Evolutionary conservation across 1,284 basidiomycete species (phyloP), one percentile per base, ranked within the genome.

Genomic region (Tilletia caries): DNA sequence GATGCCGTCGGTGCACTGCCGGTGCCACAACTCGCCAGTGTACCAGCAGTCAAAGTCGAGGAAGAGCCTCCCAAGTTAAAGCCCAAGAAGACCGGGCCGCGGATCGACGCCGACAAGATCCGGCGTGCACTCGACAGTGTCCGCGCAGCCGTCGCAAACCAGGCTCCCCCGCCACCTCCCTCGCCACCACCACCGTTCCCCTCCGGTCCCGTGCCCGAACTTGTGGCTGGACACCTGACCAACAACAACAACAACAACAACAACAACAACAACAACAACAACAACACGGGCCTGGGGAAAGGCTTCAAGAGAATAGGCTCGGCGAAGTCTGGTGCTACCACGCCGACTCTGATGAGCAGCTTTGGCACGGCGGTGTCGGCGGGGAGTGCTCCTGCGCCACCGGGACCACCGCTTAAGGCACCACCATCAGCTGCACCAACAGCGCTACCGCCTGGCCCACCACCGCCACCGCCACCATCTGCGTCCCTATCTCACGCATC

Each of bases 271-370:
- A n/a, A n/a, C n/a, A n/a, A n/a, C n/a, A n/a, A n/a, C n/a, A 62
- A 33, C 4, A 33, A 2, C 4, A 34, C 13, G 5, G 58, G 58
- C 2, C 58, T 62, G 5, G 29, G 58, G 27, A 33, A 37, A 29
- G 58, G 58, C 1, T 62, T 62, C 58, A 62, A 62, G 58, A 33
- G 58, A 29, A 62, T 62, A 62, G 58, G 58, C 1, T 4, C 58
- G 29, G 58, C 48, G 48, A 50, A 50, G 48, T 6, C 48, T 6
- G 23, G 48, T 18, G 48, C 20, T 13, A 50, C 41, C 18, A 44
- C 41, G 8, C 41, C 41, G 41, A 44, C 41, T 18, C 41, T 18
- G 41, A 44, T 18, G 18, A 44, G 41, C 41, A 44, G 10, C n/a
- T n/a, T n/a, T n/a, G n/a, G 37, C 15, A 41, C 8, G 37, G 37